Evolutionary conservation across 176 grass and related monocot genomes (phyloP).

Genomic region (Neostapfia colusana): DNA sequence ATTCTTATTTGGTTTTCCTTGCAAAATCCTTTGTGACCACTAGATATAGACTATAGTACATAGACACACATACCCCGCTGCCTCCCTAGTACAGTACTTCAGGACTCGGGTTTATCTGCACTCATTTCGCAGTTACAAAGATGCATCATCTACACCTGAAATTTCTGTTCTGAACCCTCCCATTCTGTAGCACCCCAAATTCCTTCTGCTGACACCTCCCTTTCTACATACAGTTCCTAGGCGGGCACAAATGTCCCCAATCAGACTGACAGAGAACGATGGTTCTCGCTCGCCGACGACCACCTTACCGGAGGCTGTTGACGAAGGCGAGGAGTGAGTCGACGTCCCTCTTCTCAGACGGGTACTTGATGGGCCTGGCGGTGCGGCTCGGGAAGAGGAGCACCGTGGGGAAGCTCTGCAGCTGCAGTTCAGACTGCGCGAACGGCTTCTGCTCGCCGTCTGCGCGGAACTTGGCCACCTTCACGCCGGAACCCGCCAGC

Average conservation of each 20-base stretch:
- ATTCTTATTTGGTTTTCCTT: constrained; percentile 35
- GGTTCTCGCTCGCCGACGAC: not conserved
- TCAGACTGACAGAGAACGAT: constrained; percentile 35
- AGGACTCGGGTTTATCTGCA: constrained; percentile 8
- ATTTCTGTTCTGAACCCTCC: not conserved
- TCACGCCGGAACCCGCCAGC: constrained; percentile 56
- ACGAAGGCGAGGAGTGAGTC: constrained; percentile 80
- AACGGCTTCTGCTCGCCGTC: constrained; percentile 81
- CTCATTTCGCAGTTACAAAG: constrained; percentile 6
- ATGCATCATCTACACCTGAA: constrained; percentile 18
- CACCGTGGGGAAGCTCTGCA: constrained; percentile 84
- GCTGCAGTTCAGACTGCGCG: constrained; percentile 73
- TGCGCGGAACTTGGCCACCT: constrained; percentile 78
- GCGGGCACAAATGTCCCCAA: not conserved
- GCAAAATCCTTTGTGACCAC: constrained; percentile 1
- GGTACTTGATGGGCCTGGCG: constrained; percentile 79
- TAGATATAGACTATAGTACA: not conserved
- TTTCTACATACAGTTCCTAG: constrained; percentile 10
- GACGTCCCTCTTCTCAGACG: constrained; percentile 80
- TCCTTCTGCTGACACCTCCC: not conserved
- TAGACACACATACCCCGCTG: not conserved
- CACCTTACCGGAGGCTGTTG: constrained; percentile 66
- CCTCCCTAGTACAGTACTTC: not conserved
- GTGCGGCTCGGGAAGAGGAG: constrained; percentile 81
- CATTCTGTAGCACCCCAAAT: not conserved